phyloP scores from a whole-genome alignment of 2,329 filamentous ascomycete species.

The Tolypocladium cylindrosporum region DNA sequence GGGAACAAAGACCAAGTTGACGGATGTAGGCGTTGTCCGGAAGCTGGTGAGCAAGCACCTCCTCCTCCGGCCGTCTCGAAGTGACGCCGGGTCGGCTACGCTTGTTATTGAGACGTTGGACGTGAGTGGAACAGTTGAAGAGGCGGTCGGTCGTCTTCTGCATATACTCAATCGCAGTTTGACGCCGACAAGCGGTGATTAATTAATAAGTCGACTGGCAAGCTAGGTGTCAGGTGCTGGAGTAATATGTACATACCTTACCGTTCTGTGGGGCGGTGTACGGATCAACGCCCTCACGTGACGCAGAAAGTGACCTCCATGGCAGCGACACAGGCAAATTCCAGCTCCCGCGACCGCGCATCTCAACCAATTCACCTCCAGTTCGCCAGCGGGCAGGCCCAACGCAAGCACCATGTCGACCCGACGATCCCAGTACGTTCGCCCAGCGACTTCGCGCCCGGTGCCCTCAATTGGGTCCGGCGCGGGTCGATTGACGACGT shows the following conservation, averaged over 20 bases:
- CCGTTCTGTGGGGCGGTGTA: neutral
- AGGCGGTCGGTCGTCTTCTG: too few species aligned
- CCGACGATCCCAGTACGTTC: constrained; percentile 31
- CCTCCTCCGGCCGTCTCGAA: constrained; percentile 15
- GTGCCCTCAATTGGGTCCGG: neutral
- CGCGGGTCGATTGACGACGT: neutral
- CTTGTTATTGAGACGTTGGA: too few species aligned
- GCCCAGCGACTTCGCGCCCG: neutral
- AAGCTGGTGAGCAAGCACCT: too few species aligned
- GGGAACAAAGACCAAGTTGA: too few species aligned
- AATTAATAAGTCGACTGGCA: too few species aligned
- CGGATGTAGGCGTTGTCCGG: too few species aligned
- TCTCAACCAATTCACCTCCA: neutral
- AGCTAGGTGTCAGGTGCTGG: too few species aligned
- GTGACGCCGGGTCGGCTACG: neutral
- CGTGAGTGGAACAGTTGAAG: too few species aligned
- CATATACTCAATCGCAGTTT: too few species aligned
- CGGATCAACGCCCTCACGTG: neutral
- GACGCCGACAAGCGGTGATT: too few species aligned
- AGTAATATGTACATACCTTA: too few species aligned
- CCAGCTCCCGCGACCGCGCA: neutral
- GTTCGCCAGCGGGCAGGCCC: constrained; percentile 12
- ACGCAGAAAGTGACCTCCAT: neutral
- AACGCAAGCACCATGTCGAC: constrained; percentile 27
- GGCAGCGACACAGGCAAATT: neutral